Base-by-base conservation (phyloP, 805 yeast species). In the Saturnispora serradocipensis region DNA sequence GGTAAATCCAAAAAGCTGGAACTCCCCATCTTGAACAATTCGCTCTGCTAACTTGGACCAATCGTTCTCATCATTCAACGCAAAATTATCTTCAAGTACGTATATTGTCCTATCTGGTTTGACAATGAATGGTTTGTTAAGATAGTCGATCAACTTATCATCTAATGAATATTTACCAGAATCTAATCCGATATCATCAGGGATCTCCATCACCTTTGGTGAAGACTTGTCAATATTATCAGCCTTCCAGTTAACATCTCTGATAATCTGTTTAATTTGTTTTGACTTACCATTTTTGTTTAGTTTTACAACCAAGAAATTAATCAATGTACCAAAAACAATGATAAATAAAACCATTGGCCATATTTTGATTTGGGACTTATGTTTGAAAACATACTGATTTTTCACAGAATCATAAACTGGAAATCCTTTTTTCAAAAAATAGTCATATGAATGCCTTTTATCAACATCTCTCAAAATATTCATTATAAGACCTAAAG, bases 381-480 rank as follows among this genome's bases (percentile, higher is more conserved):
- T 55, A 24, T 58, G 51, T 15, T 52, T 53, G 38, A 54, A 59
- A 20, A 49, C 18, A 40, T 51, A 58, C 13, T 22, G 45, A 2
- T 46, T 36, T 1, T 53, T 59, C 2, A 30, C 16, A 22, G 44
- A n/a, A 43, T 81, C 81, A 54, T 86, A 88, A 55, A 75, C 73
- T 6, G 99, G 98, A 68, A 93, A 91, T 7, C 98, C 97, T 58
- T 80, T 77, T 43, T 78, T 72, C 50, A 86, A 71, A 67, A 87
- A 93, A 66, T 80, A 89, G 66, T 93, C 98, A 66, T 93, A 93
- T 7, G 88, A 74, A 46, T 83, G 80, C 55, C 82, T 78, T 53
- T 74, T 73, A 50, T 79, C 77, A 43, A 54, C 56, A 51, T 75
- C 72, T 57, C 91, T 75, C 46, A 90, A 72, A 51, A 90, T 82